Conservation (phyloP, 2,329 filamentous ascomycete species). For the Cercospora janseana region DNA sequence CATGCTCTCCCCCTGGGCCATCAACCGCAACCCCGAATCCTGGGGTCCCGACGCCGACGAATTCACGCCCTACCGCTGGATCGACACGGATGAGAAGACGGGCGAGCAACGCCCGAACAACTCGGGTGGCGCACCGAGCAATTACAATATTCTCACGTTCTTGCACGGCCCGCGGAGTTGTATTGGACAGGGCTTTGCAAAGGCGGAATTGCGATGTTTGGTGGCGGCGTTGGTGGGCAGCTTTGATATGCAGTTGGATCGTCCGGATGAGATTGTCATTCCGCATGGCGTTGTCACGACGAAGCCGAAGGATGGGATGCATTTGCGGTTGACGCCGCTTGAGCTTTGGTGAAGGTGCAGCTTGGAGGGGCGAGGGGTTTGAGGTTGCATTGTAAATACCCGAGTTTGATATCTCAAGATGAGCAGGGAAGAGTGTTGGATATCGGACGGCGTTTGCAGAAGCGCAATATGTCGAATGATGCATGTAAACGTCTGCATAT, state of each 20-base stretch:
- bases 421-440: too few relatives aligned
- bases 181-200: constrained; percentile 75
- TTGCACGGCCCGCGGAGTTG: constrained; percentile 69
- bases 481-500: too few relatives aligned
- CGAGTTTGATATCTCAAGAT: too few relatives aligned
- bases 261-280: constrained; percentile 29
- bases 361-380: too few relatives aligned
- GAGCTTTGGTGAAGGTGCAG: constrained; percentile 25
- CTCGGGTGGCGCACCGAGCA: constrained; percentile 71
- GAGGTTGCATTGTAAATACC: too few relatives aligned
- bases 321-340: constrained; percentile 26
- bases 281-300: constrained; percentile 30
- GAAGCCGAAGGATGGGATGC: constrained; percentile 33
- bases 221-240: constrained; percentile 32
- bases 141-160: constrained; percentile 29
- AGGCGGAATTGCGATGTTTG: constrained; percentile 34
- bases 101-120: constrained; percentile 38
- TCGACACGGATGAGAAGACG: constrained; percentile 37
- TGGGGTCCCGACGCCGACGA: constrained; percentile 45
- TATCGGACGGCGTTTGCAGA: too few relatives aligned
- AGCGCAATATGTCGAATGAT: too few relatives aligned
- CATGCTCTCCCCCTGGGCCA: constrained; percentile 44
- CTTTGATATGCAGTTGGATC: constrained; percentile 30
- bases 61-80: constrained; percentile 49
- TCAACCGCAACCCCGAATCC: constrained; percentile 43